Base-by-base conservation (phyloP, 495 filamentous ascomycete species). In the Aspergillus heteromorphus region DNA sequence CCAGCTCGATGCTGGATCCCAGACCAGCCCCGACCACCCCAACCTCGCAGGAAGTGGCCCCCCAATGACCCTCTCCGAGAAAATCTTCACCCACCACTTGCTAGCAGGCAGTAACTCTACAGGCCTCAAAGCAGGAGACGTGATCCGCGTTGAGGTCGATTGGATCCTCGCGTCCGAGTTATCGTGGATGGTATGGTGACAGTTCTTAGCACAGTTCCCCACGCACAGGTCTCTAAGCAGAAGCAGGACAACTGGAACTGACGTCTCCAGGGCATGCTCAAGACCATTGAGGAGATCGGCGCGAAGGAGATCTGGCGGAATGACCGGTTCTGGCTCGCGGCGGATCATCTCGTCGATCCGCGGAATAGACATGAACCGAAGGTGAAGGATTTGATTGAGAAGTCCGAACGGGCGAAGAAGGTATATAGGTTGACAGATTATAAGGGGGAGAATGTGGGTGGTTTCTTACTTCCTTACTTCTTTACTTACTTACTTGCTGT, bases 241-340 rank as follows among this genome's bases (percentile, higher is more conserved):
- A 69, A 65, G 27, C 73, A 73, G 49, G 45, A 72, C 20, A 5
- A 23, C 2, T 41, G n/a, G n/a, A n/a, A n/a, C n/a, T n/a, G n/a
- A n/a, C n/a, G n/a, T n/a, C n/a, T n/a, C n/a, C n/a, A n/a, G n/a
- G n/a, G n/a, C n/a, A n/a, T n/a, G n/a, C n/a, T n/a, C n/a, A n/a
- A n/a, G n/a, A n/a, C n/a, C n/a, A n/a, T n/a, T n/a, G n/a, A n/a
- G n/a, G n/a, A n/a, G n/a, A n/a, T 79, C 7, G 69, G 69, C 4
- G 58, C 51, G 19, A 69, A 74, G 4, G 65, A 65, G 3, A 72
- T 77, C 49, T 74, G 64, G 31, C 73, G 76, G 21, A 79, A 78
- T 53, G 75, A 79, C 52, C 63, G 75, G 7, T 70, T 79, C 51
- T 79, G 75, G 76, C 65, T 79, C 6, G 73, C 69, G 2, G 68